Percentiles rank a stretch among this genome's conserved stretches.
phyloP scores from a whole-genome alignment of 306 rosid species.

The Hylodesmum podocarpum region DNA sequence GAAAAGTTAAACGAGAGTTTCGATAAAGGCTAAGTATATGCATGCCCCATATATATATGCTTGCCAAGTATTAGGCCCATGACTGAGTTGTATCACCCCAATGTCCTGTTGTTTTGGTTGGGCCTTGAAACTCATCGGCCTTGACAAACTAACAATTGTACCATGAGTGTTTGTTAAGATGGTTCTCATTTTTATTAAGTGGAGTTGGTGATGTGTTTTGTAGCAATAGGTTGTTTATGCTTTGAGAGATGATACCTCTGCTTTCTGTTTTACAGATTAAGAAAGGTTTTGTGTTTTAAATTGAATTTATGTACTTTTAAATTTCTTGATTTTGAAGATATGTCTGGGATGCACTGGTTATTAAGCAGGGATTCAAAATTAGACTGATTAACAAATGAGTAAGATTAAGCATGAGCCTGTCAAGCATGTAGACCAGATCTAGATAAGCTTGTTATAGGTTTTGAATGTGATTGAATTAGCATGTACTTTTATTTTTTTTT shows the following conservation, averaged over 20 bases:
- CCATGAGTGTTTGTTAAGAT: not conserved
- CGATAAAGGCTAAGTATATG: too few relatives aligned
- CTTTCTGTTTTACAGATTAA: not conserved
- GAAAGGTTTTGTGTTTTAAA: not conserved
- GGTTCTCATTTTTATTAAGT: not conserved
- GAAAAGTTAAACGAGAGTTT: too few relatives aligned
- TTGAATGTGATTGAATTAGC: not conserved
- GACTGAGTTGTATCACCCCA: not conserved
- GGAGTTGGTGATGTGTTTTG: not conserved
- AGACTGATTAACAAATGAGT: not conserved
- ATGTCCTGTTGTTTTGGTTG: not conserved
- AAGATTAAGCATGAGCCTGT: not conserved
- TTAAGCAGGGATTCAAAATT: not conserved
- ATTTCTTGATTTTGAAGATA: not conserved
- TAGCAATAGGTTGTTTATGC: not conserved
- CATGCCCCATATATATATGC: too few relatives aligned
- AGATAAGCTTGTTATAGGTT: constrained; percentile 1
- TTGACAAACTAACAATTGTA: not conserved
- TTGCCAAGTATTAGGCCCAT: not conserved
- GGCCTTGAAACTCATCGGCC: not conserved
- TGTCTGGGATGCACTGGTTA: not conserved
- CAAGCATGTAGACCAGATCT: constrained; percentile 7
- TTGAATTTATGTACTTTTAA: not conserved
- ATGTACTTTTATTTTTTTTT: too few relatives aligned
- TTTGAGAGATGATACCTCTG: not conserved